Percentiles rank a stretch among this genome's conserved stretches.
phyloP scores from a whole-genome alignment of 2,329 filamentous ascomycete species.

The Hypoxylon sp. region DNA sequence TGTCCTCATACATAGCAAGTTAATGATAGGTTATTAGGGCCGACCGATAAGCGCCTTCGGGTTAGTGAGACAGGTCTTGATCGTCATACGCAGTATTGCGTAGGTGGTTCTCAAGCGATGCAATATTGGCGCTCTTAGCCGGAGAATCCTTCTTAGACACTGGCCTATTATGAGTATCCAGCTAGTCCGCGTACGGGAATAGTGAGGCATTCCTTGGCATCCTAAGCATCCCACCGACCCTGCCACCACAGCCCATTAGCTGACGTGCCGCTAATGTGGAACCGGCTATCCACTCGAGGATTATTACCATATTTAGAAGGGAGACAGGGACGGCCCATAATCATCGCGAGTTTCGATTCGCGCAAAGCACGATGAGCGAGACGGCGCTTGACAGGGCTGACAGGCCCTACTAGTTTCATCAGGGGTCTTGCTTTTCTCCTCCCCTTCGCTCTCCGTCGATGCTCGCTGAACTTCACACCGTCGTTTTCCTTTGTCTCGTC shows the following conservation, averaged over 20 bases:
- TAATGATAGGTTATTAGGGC: constrained; percentile 1
- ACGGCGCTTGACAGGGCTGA: constrained; percentile 34
- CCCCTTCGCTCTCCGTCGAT: constrained; percentile 8
- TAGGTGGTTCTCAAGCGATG: constrained; percentile 1
- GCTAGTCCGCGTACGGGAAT: constrained; percentile 22
- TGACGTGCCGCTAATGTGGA: constrained; percentile 22
- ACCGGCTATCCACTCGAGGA: constrained; percentile 23
- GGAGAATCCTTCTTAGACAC: constrained; percentile 23
- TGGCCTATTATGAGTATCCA: constrained; percentile 14
- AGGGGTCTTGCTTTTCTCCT: constrained; percentile 24
- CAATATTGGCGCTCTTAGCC: constrained; percentile 5
- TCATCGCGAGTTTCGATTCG: constrained; percentile 29
- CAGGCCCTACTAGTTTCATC: constrained; percentile 29
- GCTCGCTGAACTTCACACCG: constrained; percentile 7
- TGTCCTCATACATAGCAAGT: not conserved
- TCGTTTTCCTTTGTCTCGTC: constrained; percentile 13
- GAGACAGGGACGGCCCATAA: constrained; percentile 8
- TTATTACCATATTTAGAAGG: constrained; percentile 29
- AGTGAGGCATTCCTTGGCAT: constrained; percentile 19
- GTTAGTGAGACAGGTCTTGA: not conserved
- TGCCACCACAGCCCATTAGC: constrained; percentile 21
- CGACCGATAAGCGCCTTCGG: constrained; percentile 19
- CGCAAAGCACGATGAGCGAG: constrained; percentile 4
- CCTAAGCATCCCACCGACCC: constrained; percentile 2
- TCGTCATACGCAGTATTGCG: not conserved